These are phyloP conservation scores for Hortiboletus campestris DNA, from an alignment of 768 basidiomycete species.

Conservation along the genomic window DNA sequence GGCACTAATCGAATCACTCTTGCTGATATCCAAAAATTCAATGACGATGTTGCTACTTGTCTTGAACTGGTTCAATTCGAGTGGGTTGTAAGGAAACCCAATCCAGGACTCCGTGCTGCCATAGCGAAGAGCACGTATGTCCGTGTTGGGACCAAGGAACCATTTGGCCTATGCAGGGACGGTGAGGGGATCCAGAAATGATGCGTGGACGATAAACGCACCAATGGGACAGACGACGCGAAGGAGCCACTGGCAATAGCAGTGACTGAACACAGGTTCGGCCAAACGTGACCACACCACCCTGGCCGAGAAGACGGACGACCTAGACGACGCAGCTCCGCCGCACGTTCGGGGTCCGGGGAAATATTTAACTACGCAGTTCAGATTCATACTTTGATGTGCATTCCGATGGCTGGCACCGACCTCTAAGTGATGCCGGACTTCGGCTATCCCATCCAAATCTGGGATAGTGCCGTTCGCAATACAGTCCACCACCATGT, in stretches of 20 bases:
- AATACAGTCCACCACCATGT: slow-evolving; percentile 9
- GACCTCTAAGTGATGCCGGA: slow-evolving; percentile 4
- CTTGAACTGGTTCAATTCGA: slow-evolving; percentile 11
- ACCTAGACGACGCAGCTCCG: slow-evolving; percentile 12
- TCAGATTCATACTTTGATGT: neutral
- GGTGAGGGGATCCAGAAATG: neutral
- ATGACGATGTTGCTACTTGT: neutral
- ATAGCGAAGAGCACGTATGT: neutral
- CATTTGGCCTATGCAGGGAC: slow-evolving; percentile 4
- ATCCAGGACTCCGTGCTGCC: slow-evolving; percentile 6
- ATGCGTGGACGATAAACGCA: too few relatives aligned
- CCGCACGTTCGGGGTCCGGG: slow-evolving; percentile 5
- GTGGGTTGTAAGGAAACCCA: slow-evolving; percentile 6
- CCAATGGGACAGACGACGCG: slow-evolving; percentile 1
- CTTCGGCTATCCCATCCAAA: neutral
- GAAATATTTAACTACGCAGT: neutral
- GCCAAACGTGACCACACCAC: slow-evolving; percentile 15
- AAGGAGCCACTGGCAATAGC: slow-evolving; percentile 11
- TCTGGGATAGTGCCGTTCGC: slow-evolving; percentile 7
- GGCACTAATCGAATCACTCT: neutral
- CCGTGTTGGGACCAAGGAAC: slow-evolving; percentile 10
- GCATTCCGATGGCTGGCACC: neutral
- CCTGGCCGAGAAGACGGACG: slow-evolving; percentile 9
- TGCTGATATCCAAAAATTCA: slow-evolving; percentile 15
- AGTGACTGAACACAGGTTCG: slow-evolving; percentile 9